Conservation (phyloP, 73 alveolate species). For the Paramecium primaurelia region DNA sequence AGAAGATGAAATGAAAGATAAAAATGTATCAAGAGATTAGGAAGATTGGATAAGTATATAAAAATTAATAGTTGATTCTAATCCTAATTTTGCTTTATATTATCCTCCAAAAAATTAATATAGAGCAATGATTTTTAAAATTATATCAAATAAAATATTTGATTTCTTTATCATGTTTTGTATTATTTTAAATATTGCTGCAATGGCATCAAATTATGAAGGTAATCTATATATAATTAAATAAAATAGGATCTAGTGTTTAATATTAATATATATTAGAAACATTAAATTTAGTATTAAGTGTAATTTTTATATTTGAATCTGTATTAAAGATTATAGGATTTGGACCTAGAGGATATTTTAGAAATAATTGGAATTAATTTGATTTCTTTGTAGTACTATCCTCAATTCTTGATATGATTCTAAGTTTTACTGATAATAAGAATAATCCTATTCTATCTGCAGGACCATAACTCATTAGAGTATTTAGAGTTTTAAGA, state of each 20-base stretch:
- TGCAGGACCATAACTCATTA: slow-evolving; percentile 87
- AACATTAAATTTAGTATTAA: slow-evolving; percentile 74
- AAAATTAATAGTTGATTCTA: slow-evolving; percentile 59
- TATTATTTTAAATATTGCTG: slow-evolving; percentile 76
- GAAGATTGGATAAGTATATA: slow-evolving; percentile 74
- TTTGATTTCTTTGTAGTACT: slow-evolving; percentile 95
- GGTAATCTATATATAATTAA: slow-evolving; percentile 53
- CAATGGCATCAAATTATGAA: slow-evolving; percentile 84
- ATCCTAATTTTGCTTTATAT: slow-evolving; percentile 68
- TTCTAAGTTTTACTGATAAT: slow-evolving; percentile 74
- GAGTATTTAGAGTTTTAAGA: slow-evolving; percentile 92
- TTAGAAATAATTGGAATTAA: slow-evolving; percentile 87
- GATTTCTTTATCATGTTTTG: slow-evolving; percentile 82
- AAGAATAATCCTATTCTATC: slow-evolving; percentile 65
- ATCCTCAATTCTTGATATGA: slow-evolving; percentile 81
- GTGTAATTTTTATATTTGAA: slow-evolving; percentile 83
- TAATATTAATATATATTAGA: slow-evolving; percentile 63
- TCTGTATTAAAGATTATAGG: slow-evolving; percentile 82
- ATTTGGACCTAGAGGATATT: slow-evolving; percentile 79
- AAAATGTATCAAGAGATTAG: slow-evolving; percentile 53
- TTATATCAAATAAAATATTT: slow-evolving; percentile 59
- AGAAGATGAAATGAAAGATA: slow-evolving; percentile 65
- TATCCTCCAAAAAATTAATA: slow-evolving; percentile 59
- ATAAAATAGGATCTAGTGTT: background rate
- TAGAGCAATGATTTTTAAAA: slow-evolving; percentile 39